Conservation (phyloP, 1,284 basidiomycete genomes). For the Cutaneotrichosporon daszewskae region DNA sequence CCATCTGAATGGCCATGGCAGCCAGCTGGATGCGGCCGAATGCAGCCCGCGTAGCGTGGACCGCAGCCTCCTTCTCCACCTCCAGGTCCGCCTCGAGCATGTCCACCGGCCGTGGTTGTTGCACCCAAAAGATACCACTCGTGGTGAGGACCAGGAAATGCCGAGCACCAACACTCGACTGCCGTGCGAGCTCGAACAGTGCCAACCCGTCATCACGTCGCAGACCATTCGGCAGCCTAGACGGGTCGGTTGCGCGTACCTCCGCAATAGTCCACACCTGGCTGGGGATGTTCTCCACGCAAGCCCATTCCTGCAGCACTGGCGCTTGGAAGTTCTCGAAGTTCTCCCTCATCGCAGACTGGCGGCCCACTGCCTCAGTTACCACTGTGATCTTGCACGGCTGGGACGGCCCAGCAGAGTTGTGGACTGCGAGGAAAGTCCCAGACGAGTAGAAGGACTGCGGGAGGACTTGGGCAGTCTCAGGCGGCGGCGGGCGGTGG, state of each 20-base stretch:
- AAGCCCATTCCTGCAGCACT: conserved; percentile 31
- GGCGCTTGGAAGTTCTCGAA: conserved; percentile 24
- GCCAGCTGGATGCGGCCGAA: conserved; percentile 38
- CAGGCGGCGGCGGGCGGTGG: conserved; percentile 30
- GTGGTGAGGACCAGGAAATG: conserved; percentile 37
- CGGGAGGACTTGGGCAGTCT: conserved; percentile 11
- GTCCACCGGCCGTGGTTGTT: conserved; percentile 36
- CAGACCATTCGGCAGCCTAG: conserved; percentile 11
- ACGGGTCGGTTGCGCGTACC: conserved; percentile 34
- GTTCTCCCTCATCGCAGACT: conserved; percentile 36
- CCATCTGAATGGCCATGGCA: conserved; percentile 37
- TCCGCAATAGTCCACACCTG: conserved; percentile 73
- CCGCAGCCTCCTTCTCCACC: conserved; percentile 32
- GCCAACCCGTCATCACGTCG: conserved; percentile 21
- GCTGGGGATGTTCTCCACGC: conserved; percentile 59
- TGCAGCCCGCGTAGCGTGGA: conserved; percentile 18
- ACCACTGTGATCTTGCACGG: conserved; percentile 27
- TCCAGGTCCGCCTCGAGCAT: conserved; percentile 34
- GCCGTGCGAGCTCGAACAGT: conserved; percentile 30
- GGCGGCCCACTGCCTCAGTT: conserved; percentile 30
- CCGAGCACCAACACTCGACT: conserved; percentile 25
- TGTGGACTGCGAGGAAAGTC: conserved; percentile 31
- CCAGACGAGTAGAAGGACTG: conserved; percentile 41
- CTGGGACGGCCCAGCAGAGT: conserved; percentile 19
- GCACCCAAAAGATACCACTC: conserved; percentile 33